Evolutionary conservation across 345 rosid genomes (phyloP).

Genomic region (Psidium guajava): DNA sequence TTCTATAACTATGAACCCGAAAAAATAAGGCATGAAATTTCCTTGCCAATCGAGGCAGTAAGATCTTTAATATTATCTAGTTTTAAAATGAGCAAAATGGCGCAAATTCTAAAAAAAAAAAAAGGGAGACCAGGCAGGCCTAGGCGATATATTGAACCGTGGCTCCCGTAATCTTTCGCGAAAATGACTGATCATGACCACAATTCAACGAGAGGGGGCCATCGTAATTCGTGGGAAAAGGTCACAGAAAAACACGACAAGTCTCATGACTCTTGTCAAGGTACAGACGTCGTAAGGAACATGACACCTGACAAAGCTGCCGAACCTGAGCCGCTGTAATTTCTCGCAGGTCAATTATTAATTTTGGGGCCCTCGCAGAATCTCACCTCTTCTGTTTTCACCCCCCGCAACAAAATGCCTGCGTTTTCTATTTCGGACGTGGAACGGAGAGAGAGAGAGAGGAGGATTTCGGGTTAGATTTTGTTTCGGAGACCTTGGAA

Average conservation of each 20-base stretch:
- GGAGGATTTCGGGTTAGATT: not conserved
- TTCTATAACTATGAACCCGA: not conserved
- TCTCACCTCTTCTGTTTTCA: not conserved
- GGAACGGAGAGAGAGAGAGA: fast-evolving
- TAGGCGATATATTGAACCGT: not conserved
- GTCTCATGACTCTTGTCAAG: not conserved
- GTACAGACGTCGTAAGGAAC: not conserved
- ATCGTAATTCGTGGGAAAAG: not conserved
- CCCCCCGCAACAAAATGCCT: not conserved
- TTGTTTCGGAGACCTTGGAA: not conserved
- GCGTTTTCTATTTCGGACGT: not conserved
- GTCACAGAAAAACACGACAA: not conserved
- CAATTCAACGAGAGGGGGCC: not conserved
- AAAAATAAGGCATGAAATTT: not conserved
- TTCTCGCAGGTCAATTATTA: not conserved
- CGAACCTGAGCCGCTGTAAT: not conserved
- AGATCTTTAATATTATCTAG: not conserved
- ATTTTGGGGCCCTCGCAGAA: not conserved
- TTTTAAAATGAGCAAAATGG: not conserved
- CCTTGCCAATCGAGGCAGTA: not conserved
- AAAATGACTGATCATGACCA: not conserved
- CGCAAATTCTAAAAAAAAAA: not conserved
- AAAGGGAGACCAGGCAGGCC: not conserved
- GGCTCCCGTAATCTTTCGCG: not conserved
- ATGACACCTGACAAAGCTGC: not conserved